Evolutionary conservation across 257 asterid genomes (phyloP), one percentile per base, ranked within the genome.

Genomic region (Perilla frutescens): DNA sequence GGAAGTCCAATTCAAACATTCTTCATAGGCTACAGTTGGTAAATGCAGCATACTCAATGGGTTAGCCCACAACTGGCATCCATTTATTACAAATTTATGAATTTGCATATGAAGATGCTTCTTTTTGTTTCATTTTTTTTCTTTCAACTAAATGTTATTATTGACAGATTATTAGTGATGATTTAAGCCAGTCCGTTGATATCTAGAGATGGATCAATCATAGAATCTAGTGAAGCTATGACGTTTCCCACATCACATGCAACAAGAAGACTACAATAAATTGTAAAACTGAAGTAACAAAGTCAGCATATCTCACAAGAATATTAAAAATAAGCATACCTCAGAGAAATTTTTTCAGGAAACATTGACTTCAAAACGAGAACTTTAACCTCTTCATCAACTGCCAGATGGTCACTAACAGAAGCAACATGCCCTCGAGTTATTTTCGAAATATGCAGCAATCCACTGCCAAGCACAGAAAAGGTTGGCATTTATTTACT

Each of bases 381-480:
- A 78, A 83, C 98, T 81, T 92, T 91, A 70, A 95, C 96, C 82
- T 76, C 84, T 64, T 95, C 97, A 79, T 81, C 96, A 71, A 91
- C 86, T 8, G 88, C 81, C 40, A 95, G 84, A 76, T 89, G 9
- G 77, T 90, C 89, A 67, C 87, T 68, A 26, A 92, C 93, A 37
- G 99, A 87, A 34, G 80, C 49, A 67, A 90, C 58, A 68, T 82
- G 77, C 63, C 83, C 92, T 13, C 61, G 84, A 50, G 87, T 76
- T 74, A 92, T 85, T 71, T 88, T 95, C 15, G 97, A 88, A 78
- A 95, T 86, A 81, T 95, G 99, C 79, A 95, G 84, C 84, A 95
- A 74, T 62, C 99, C 99, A 83, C 99, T 95, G 82, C 62, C 62
- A 78, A 81, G 75, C 60, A 72, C 31, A 66, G 47, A 59, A 66